Evolutionary conservation across 768 basidiomycete genomes (phyloP).

Genomic region (Asterophora parasitica): DNA sequence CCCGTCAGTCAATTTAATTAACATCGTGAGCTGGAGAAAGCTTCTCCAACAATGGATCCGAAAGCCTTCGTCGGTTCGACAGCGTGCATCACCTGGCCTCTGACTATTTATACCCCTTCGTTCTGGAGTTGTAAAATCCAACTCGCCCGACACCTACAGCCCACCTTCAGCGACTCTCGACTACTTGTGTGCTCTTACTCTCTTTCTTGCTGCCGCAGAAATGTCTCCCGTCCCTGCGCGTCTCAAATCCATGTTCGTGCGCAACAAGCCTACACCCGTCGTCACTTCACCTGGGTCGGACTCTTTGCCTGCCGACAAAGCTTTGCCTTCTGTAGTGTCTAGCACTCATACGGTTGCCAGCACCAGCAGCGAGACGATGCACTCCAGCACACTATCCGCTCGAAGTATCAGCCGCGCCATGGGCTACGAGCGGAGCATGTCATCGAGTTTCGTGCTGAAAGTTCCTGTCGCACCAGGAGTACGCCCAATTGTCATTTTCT

Average conservation of each 20-base stretch:
- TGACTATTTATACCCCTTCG: not conserved
- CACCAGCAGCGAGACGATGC: not conserved
- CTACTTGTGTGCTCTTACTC: too few species aligned
- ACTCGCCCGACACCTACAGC: not conserved
- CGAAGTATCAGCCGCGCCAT: not conserved
- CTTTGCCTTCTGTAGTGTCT: not conserved
- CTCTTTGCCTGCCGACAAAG: not conserved
- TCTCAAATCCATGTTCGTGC: slow-evolving; percentile 4
- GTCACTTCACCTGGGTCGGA: not conserved
- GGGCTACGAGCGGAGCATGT: not conserved
- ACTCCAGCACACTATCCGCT: not conserved
- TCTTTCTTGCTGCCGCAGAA: not conserved
- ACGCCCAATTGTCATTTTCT: not conserved
- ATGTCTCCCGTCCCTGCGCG: slow-evolving; percentile 6
- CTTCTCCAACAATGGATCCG: not conserved
- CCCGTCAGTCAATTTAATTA: not conserved
- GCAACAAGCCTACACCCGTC: not conserved
- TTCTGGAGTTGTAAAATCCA: not conserved
- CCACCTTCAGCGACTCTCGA: not conserved
- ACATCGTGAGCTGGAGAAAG: not conserved
- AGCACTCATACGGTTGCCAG: too few species aligned
- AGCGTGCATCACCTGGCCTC: not conserved
- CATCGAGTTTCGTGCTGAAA: not conserved
- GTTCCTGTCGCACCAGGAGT: not conserved
- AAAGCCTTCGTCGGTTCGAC: not conserved